phyloP scores from a whole-genome alignment of 768 basidiomycete species.

The Daedaleopsis sinensis region DNA sequence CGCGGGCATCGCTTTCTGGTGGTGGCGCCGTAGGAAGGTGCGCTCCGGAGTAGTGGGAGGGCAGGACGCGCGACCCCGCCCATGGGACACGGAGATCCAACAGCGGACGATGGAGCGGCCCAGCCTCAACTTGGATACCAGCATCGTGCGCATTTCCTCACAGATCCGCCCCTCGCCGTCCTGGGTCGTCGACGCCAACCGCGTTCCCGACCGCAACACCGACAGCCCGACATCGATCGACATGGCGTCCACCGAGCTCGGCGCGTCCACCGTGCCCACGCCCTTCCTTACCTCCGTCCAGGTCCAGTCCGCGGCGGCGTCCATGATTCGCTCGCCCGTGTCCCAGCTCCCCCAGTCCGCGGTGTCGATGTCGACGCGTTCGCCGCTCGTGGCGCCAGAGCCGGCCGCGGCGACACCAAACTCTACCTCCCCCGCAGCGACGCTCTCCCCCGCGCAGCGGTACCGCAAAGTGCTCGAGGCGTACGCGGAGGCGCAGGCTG shows the following conservation, averaged over 20 bases:
- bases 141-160: slow-evolving; percentile 1
- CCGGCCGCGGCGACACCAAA: slow-evolving; percentile 6
- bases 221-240: slow-evolving; percentile 19
- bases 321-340: neutral
- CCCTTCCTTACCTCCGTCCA: slow-evolving; percentile 11
- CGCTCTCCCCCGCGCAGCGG: slow-evolving; percentile 12
- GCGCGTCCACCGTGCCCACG: slow-evolving; percentile 2
- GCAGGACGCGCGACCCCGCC: slow-evolving; percentile 16
- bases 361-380: neutral
- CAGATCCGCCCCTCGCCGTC: slow-evolving; percentile 4
- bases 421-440: slow-evolving; percentile 19
- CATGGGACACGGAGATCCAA: slow-evolving; percentile 12
- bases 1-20: slow-evolving; percentile 26
- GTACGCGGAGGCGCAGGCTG: slow-evolving; percentile 20
- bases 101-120: neutral
- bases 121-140: slow-evolving; percentile 13
- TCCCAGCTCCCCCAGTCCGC: neutral
- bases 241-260: slow-evolving; percentile 15
- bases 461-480: slow-evolving; percentile 22
- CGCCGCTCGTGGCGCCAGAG: neutral
- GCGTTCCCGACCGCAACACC: neutral
- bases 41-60: slow-evolving; percentile 11
- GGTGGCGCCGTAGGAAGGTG: slow-evolving; percentile 21
- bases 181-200: slow-evolving; percentile 13
- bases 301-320: neutral